Evolutionary conservation across 139 green algal genomes (phyloP).

Genomic region (Coccomyxa sp.): DNA sequence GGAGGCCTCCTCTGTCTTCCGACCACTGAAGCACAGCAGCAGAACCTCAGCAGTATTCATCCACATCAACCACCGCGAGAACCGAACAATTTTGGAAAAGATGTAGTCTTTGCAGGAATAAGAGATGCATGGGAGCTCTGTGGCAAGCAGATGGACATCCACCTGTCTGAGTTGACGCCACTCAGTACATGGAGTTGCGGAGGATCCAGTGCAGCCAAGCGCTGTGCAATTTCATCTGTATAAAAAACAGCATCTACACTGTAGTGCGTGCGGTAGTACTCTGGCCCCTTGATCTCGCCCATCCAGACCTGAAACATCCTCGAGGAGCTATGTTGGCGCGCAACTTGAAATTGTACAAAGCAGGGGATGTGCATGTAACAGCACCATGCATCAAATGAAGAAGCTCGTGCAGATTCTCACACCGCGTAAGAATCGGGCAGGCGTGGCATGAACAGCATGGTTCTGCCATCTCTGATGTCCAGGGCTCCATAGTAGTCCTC

Average conservation of each 20-base stretch:
- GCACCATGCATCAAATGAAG: not conserved
- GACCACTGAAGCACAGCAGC: constrained; percentile 28
- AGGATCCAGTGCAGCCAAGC: constrained; percentile 36
- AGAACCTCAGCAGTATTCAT: not conserved
- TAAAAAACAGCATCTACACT: constrained; percentile 79
- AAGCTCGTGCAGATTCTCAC: constrained; percentile 63
- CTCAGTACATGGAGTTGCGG: constrained; percentile 60
- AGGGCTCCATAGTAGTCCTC: constrained; percentile 68
- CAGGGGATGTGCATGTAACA: not conserved
- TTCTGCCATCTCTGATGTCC: constrained; percentile 47
- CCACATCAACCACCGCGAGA: too few relatives aligned
- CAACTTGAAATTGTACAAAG: too few relatives aligned
- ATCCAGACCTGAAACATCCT: not conserved
- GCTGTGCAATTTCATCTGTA: constrained; percentile 63
- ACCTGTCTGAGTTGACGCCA: constrained; percentile 70
- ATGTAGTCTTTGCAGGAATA: too few relatives aligned
- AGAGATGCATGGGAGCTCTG: too few relatives aligned
- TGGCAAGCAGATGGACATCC: too few relatives aligned
- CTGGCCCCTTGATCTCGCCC: constrained; percentile 9
- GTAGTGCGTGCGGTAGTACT: constrained; percentile 52
- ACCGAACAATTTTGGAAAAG: too few relatives aligned
- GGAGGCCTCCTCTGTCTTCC: constrained; percentile 14
- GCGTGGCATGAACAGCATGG: constrained; percentile 73
- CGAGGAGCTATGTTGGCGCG: too few relatives aligned
- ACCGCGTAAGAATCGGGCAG: constrained; percentile 72